A percentile compares a stretch with the other conserved stretches of the same genome.
phyloP scores from a whole-genome alignment of 2,329 filamentous ascomycete genomes.

The Colletotrichum abscissum region DNA sequence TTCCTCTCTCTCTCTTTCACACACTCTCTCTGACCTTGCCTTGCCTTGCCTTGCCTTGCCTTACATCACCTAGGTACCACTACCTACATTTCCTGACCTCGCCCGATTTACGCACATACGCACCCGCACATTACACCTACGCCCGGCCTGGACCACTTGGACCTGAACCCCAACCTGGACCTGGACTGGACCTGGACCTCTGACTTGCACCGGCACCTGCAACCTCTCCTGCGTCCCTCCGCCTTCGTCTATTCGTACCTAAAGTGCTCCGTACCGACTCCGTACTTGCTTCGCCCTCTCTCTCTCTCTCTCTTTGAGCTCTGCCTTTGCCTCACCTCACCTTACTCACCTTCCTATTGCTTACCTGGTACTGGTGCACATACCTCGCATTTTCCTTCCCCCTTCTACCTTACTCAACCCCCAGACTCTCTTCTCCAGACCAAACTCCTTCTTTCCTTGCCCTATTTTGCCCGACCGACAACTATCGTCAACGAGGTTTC shows the following conservation, averaged over 20 bases:
- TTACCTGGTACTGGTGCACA: conserved; percentile 19
- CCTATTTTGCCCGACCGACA: background rate
- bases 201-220: conserved; percentile 17
- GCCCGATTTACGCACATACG: conserved; percentile 1
- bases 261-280: no score
- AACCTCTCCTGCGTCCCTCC: conserved; percentile 5
- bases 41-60: background rate
- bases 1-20: background rate
- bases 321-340: conserved; percentile 5
- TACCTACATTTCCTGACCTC: conserved; percentile 1
- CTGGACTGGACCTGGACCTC: conserved; percentile 19
- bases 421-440: background rate
- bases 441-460: background rate
- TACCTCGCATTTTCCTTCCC: background rate
- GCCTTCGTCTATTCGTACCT: conserved; percentile 16
- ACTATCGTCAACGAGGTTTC: conserved; percentile 7
- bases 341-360: conserved; percentile 24
- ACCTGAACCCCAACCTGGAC: conserved; percentile 12
- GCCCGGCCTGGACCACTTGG: conserved; percentile 27
- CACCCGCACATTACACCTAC: conserved; percentile 12
- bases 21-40: background rate
- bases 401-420: background rate
- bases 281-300: conserved; percentile 11
- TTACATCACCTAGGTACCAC: background rate
- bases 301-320: background rate